phyloP scores from a whole-genome alignment of 768 basidiomycete genomes.

The Rhodotorula sphaerocarpa region DNA sequence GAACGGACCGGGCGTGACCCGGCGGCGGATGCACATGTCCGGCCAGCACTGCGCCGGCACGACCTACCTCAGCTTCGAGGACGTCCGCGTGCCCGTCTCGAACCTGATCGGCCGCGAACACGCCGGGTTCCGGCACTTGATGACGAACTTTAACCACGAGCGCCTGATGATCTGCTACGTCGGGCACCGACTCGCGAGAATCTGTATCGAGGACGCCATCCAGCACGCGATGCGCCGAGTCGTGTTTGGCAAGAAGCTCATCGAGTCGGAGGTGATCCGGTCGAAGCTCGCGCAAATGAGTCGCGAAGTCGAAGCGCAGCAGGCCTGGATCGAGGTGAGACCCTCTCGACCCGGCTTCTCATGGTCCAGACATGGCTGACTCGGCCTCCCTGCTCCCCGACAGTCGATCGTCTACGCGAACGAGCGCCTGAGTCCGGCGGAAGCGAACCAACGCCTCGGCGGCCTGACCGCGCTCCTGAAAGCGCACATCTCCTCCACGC shows the following conservation, averaged over 20 bases:
- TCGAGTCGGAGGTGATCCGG: slow-evolving; percentile 38
- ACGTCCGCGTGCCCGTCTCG: slow-evolving; percentile 40
- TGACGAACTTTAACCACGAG: slow-evolving; percentile 37
- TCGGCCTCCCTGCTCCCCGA: neutral
- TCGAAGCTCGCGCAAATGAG: slow-evolving; percentile 39
- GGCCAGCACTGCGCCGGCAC: slow-evolving; percentile 34
- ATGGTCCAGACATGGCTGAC: neutral
- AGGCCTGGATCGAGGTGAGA: slow-evolving; percentile 39
- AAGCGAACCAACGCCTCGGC: slow-evolving; percentile 32
- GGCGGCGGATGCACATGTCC: slow-evolving; percentile 9
- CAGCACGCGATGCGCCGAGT: slow-evolving; percentile 27
- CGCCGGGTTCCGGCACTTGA: slow-evolving; percentile 39
- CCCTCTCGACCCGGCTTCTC: neutral
- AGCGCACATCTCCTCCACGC: slow-evolving; percentile 28
- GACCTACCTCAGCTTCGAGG: slow-evolving; percentile 38
- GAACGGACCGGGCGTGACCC: slow-evolving; percentile 17
- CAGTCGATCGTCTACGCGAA: slow-evolving; percentile 33
- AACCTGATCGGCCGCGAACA: slow-evolving; percentile 40
- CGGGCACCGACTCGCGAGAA: slow-evolving; percentile 31
- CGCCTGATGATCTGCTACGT: slow-evolving; percentile 24
- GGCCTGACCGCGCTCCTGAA: slow-evolving; percentile 38
- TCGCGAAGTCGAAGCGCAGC: slow-evolving; percentile 31
- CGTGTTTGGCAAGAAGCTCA: slow-evolving; percentile 35
- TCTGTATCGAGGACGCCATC: slow-evolving; percentile 35
- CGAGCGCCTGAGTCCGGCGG: slow-evolving; percentile 23